Evolutionary conservation across 345 rosid genomes (phyloP).

Genomic region (Atalantia buxifolia): DNA sequence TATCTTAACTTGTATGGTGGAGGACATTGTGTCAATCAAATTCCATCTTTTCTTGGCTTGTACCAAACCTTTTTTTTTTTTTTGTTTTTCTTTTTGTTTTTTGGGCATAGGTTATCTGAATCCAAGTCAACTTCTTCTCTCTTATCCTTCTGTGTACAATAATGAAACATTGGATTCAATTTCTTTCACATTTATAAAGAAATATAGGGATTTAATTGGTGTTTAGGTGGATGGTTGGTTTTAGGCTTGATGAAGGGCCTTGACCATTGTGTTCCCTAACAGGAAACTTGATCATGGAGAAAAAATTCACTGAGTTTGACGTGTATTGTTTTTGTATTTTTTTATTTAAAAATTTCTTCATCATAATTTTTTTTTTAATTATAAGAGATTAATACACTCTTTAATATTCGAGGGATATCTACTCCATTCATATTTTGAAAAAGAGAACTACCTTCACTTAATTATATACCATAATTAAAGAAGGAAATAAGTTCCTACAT

Average conservation of each 20-base stretch:
- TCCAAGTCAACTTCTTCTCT: neutral
- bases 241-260: neutral
- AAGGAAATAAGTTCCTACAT: too few relatives aligned
- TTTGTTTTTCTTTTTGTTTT: neutral
- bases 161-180: neutral
- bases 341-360: neutral
- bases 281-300: slow-evolving; percentile 19
- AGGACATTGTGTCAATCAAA: neutral
- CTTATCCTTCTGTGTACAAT: neutral
- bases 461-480: too few relatives aligned
- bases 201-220: neutral
- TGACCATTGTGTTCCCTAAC: neutral
- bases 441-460: too few relatives aligned
- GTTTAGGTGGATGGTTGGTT: neutral
- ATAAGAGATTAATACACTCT: too few relatives aligned
- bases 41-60: neutral
- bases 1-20: slow-evolving; percentile 1
- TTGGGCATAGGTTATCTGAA: neutral
- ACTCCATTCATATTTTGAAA: too few relatives aligned
- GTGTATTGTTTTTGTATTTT: neutral
- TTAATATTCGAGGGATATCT: too few relatives aligned
- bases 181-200: neutral
- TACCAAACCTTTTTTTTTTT: neutral
- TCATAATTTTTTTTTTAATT: too few relatives aligned
- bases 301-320: neutral